Base-by-base conservation (phyloP, 768 basidiomycete species). In the Lactarius psammicola region DNA sequence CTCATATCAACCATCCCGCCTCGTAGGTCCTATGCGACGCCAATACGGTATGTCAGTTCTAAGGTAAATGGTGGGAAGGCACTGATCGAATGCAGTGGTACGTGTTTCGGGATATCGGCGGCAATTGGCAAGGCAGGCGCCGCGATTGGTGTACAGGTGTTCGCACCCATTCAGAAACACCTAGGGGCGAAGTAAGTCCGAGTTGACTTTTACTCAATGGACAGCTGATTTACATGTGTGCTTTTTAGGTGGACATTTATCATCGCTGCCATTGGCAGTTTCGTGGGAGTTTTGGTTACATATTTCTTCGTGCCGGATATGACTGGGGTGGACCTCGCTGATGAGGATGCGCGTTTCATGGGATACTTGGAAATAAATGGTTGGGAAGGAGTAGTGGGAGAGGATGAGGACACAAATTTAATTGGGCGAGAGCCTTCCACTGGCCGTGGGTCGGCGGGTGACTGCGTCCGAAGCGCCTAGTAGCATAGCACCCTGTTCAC, bases 121-220 rank as follows among this genome's bases (percentile, higher is more conserved):
- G 86, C 87, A 0, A 75, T 89, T 7, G 87, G 87, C 13, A 89
- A 89, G 71, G 78, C 85, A 3, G 89, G 89, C 4, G 89, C 89
- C 26, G 88, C 85, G 20, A 66, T 88, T 58, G 87, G 88, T 11
- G 87, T 85, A 0, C 87, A 89, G 71, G 85, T 82, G 0, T 88
- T 88, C 73, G 87, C 86, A 3, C 87, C 87, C 4, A 87, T 89
- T 65, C 84, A 87, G 70, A 76, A 77, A 60, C 80, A 87, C 71
- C 82, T 88, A 26, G 88, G 88, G 20, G 84, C 87, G 71, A 82
- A 80, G 84, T 84, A 70, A 54, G 78, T 74, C 58, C 2, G 13
- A 44, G 26, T 53, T 59, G 57, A 55, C 18, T 57, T 42, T 26
- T 15, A 26, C 58, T 5, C 31, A 30, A 60, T 8, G 11, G 26